Evolutionary conservation across 305 asterid genomes (phyloP), one percentile per base, ranked within the genome.

Genomic region (Solanum hybrid): DNA sequence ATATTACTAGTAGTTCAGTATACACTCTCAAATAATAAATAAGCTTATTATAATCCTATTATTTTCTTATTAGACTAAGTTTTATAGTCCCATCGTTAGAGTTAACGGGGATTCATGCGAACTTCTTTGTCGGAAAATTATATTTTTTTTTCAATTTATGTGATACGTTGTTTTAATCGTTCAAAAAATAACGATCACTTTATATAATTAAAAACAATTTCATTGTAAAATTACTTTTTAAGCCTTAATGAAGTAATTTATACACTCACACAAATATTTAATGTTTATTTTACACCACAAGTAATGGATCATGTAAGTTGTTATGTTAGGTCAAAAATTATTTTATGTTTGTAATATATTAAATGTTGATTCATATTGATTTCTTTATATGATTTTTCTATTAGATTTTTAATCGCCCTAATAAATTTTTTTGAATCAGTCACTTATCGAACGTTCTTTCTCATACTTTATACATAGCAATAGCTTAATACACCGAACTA

Each of bases 121-220:
- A 60, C 4, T 20, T 60, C 3, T 20, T 20, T 56, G 1, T 56
- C 0, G 5, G 5, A 56, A 56, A 17, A 7, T 56, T 56, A 17
- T 56, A 34, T 17, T 7, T 56, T 16, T 1, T 60, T 8, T 60
- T 60, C 5, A 20, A 20, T 60, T 60, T 60, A 60, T 7, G 11
- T 20, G 26, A 20, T 60, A 7, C 0, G 4, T 7, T 60, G 0
- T 60, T 60, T 20, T 20, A 7, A 7, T 22, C 5, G 0, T 60
- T 60, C 26, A 20, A 56, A 56, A 51, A 6, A 56, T 17, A 56
- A 17, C 1, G 69, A 16, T 1, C 8, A 16, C 6, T 56, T 17
- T 56, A 17, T 56, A 56, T 56, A 56, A 56, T 6, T 56, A 56
- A 17, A 56, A 56, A 56, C 24, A 56, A 56, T 1, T 17, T 56